Conservation (phyloP, 305 asterid genomes). For the Vinca major region DNA sequence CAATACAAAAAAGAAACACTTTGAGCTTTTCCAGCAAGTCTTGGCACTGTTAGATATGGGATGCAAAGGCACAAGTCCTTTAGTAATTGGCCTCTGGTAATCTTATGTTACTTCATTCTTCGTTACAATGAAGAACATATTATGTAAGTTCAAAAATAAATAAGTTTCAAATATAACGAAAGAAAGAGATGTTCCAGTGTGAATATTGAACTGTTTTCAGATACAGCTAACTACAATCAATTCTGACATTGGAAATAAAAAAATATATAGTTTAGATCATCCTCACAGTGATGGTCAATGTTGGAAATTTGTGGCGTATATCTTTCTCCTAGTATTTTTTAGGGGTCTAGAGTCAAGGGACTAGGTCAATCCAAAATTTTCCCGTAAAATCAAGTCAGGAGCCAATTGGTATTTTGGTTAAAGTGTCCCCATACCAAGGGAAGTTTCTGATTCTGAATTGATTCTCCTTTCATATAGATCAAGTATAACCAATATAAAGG, state of each 20-base stretch:
- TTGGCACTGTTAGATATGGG: too few relatives aligned
- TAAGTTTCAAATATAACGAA: background rate
- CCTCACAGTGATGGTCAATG: background rate
- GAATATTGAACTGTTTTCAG: background rate
- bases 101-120: too few relatives aligned
- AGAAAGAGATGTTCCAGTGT: background rate
- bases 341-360: background rate
- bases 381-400: background rate
- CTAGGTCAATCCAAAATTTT: background rate
- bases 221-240: background rate
- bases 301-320: background rate
- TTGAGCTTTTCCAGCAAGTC: too few relatives aligned
- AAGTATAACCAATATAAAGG: background rate
- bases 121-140: too few relatives aligned
- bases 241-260: too few relatives aligned
- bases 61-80: too few relatives aligned
- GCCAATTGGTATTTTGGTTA: background rate
- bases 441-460: background rate
- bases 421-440: background rate
- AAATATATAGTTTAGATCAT: background rate
- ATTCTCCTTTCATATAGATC: background rate
- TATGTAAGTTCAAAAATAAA: too few relatives aligned
- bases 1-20: too few relatives aligned
- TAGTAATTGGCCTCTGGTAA: too few relatives aligned
- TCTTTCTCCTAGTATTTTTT: background rate